phyloP scores from a whole-genome alignment of 805 yeast genomes.

The Saturnispora saitoi region DNA sequence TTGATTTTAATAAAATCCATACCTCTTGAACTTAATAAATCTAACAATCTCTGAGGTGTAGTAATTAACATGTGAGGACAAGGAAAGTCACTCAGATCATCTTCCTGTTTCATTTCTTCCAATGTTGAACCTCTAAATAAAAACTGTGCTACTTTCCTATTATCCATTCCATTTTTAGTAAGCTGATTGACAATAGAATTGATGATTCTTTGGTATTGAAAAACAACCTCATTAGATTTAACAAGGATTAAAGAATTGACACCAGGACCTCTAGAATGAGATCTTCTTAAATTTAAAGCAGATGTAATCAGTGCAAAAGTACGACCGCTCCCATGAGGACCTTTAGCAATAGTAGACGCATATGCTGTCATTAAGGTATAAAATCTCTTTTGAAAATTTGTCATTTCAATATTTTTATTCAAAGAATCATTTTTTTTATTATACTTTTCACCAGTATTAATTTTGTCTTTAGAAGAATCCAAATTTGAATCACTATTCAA shows the following conservation, averaged over 20 bases:
- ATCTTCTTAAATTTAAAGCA: conserved; percentile 21
- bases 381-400: conserved; percentile 25
- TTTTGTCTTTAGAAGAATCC: not conserved
- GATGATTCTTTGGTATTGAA: conserved; percentile 18
- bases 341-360: conserved; percentile 26
- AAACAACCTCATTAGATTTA: conserved; percentile 21
- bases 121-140: conserved; percentile 22
- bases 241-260: conserved; percentile 27
- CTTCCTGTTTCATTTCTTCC: conserved; percentile 22
- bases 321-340: conserved; percentile 27
- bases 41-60: conserved; percentile 31
- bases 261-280: conserved; percentile 20
- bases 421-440: not conserved
- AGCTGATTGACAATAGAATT: conserved; percentile 10
- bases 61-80: conserved; percentile 28
- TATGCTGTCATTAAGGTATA: conserved; percentile 20
- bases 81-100: conserved; percentile 15
- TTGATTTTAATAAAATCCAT: conserved; percentile 25
- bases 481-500: conserved; percentile 9
- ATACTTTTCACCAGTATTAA: not conserved
- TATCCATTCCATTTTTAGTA: not conserved
- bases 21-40: conserved; percentile 27
- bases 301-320: conserved; percentile 22
- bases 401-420: conserved; percentile 12
- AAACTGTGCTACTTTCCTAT: conserved; percentile 23